phyloP scores from a whole-genome alignment of 1,284 basidiomycete genomes.

The Inonotus obliquus region DNA sequence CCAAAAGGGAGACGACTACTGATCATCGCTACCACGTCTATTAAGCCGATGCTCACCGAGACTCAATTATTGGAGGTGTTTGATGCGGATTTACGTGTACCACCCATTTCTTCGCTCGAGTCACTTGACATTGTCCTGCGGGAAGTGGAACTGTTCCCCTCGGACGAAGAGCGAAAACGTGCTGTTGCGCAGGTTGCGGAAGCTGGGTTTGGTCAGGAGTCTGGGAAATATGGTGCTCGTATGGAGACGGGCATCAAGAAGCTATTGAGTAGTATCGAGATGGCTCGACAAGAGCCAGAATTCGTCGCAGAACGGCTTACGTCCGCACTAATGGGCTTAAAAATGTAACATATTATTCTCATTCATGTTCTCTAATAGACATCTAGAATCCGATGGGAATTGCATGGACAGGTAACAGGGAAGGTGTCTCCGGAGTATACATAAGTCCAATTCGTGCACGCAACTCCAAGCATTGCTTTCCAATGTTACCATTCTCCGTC shows the following conservation, averaged over 20 bases:
- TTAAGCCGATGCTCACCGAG: constrained; percentile 83
- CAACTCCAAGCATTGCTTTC: background rate
- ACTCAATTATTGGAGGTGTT: constrained; percentile 89
- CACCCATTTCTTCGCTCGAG: constrained; percentile 72
- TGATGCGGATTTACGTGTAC: constrained; percentile 84
- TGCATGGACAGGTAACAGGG: no score
- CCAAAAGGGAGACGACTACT: constrained; percentile 95
- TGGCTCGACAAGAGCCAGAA: constrained; percentile 92
- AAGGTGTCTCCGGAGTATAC: no score
- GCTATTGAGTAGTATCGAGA: constrained; percentile 88
- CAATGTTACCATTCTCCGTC: constrained; percentile 70
- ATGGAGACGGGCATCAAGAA: constrained; percentile 93
- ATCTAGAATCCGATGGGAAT: background rate
- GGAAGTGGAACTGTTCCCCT: constrained; percentile 79
- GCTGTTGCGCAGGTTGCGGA: constrained; percentile 69
- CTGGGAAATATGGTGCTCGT: constrained; percentile 37
- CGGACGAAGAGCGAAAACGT: constrained; percentile 50
- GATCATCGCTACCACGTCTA: constrained; percentile 90
- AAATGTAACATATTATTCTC: constrained; percentile 35
- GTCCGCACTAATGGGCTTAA: constrained; percentile 61
- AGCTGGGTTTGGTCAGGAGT: constrained; percentile 67
- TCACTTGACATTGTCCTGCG: constrained; percentile 76
- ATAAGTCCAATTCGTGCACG: background rate
- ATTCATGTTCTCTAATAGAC: background rate
- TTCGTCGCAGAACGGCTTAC: constrained; percentile 72